These are phyloP conservation scores for Cutaneotrichosporon sp. DNA, from an alignment of 1,284 basidiomycete genomes.

Conservation along the genomic window DNA sequence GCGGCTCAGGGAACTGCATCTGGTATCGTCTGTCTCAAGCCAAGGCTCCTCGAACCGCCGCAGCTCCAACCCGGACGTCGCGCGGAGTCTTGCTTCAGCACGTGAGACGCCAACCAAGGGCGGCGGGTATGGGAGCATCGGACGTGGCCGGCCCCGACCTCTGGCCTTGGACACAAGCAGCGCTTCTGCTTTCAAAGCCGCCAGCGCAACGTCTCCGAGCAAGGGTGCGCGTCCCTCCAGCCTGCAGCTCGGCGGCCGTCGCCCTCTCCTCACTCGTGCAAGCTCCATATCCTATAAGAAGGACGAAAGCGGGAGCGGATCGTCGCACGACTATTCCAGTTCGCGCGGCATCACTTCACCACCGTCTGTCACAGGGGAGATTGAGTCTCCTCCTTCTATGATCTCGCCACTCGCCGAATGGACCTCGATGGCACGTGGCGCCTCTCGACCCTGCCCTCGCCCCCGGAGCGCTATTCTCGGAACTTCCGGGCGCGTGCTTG, in stretches of 20 bases:
- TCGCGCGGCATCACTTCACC: slow-evolving; percentile 25
- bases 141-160: slow-evolving; percentile 40
- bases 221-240: slow-evolving; percentile 16
- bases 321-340: slow-evolving; percentile 26
- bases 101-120: slow-evolving; percentile 32
- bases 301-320: slow-evolving; percentile 30
- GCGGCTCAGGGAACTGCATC: slow-evolving; percentile 41
- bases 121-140: slow-evolving; percentile 35
- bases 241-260: slow-evolving; percentile 5
- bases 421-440: slow-evolving; percentile 11
- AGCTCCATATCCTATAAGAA: slow-evolving; percentile 49
- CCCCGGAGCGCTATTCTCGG: slow-evolving; percentile 34
- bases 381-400: slow-evolving; percentile 14
- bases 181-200: slow-evolving; percentile 7
- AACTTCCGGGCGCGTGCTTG: slow-evolving; percentile 36
- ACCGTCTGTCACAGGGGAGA: slow-evolving; percentile 2
- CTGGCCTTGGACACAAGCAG: slow-evolving; percentile 20
- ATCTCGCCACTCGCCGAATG: slow-evolving; percentile 27
- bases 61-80: slow-evolving; percentile 27
- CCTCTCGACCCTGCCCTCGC: slow-evolving; percentile 39
- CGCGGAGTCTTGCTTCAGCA: slow-evolving; percentile 6
- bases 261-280: slow-evolving; percentile 21
- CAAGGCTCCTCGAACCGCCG: slow-evolving; percentile 24
- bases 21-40: slow-evolving; percentile 30
- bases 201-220: slow-evolving; percentile 14